Base-by-base conservation (phyloP, 305 asterid species). In the Fraxinus nigra region DNA sequence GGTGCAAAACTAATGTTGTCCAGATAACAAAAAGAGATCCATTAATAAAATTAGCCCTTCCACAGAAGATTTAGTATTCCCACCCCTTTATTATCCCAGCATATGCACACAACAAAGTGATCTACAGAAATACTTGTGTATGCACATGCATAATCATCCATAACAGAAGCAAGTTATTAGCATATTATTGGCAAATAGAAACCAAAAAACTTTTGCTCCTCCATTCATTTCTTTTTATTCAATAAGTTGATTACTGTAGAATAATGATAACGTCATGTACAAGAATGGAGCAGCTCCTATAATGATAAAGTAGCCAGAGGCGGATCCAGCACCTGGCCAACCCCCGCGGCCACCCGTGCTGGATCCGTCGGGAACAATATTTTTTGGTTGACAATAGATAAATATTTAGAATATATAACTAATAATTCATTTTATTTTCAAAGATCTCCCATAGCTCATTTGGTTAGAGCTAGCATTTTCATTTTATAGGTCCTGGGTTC, bases 71-170 rank as follows among this genome's bases (percentile, higher is more conserved):
- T 32, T 34, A 38, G 22, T 18, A 51, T 24, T 0, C 59, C 59
- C 63, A 72, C 46, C 56, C 74, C 28, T 48, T 51, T 43, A 54
- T 54, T 59, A 59, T 34, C 79, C 56, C 74, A 80, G 67, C 34
- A 73, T 35, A 54, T 73, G 74, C 79, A 80, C 30, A 56, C 30
- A 22, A 43, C 51, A 38, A 40, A 22, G 48, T 37, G 38, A 69
- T 69, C 20, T 69, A 69, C 38, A 30, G 73, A 14, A 22, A 24
- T 63, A 69, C 13, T 1, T 79, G 18, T 67, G 48, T 69, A 63
- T 10, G 8, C 13, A 40, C 82, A 70, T 48, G 37, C 48, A 65
- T 65, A 65, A 22, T 67, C 78, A 32, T 13, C 4, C 4, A 18
- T 30, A 30, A 22, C 74, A 63, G 26, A 76, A 48, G 51, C 82